Base-by-base conservation (phyloP, 192 early-diverging fungal genomes). In the Spizellomyces punctatus region DNA sequence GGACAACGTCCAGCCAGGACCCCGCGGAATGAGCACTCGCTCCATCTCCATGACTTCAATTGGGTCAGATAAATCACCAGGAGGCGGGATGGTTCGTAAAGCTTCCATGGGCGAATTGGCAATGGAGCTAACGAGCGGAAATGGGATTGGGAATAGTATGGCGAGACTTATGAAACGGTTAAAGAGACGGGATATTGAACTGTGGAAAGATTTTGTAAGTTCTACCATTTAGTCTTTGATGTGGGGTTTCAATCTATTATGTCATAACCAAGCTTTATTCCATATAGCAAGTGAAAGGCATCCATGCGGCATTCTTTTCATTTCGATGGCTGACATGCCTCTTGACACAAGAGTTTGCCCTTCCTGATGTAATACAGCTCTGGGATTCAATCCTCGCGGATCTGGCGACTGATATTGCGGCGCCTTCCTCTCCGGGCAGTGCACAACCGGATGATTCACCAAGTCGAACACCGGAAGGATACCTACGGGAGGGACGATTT, bases 331-430 rank as follows among this genome's bases (percentile, higher is more conserved):
- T 93, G 60, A 90, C 92, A 10, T 89, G 91, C 7, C 72, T 91
- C 48, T 86, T 86, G 45, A 87, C 91, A 7, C 91, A 92, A 73
- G 91, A 92, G 66, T 75, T 75, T 46, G 76, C 86, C 41, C 76
- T 94, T 8, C 93, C 93, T 0, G 91, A 93, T 78, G 85, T 91
- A 5, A 86, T 93, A 61, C 72, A 86, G 21, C 77, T 94, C 48
- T 94, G 93, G 93, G 93, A 94, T 74, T 86, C 91, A 41, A 65
- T 92, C 8, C 77, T 94, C 52, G 88, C 92, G 0, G 90, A 94
- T 69, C 79, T 90, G 8, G 81, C 72, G 19, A 47, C 71, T 49
- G 60, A 68, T 69, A 67, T 71, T 58, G n/a, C 6, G 10, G 65
- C 63, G 1, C 12, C 36, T 9, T 46, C 63, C 42, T 46, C 63